Conservation (phyloP, 306 rosid species). For the Fragaria iinumae region DNA sequence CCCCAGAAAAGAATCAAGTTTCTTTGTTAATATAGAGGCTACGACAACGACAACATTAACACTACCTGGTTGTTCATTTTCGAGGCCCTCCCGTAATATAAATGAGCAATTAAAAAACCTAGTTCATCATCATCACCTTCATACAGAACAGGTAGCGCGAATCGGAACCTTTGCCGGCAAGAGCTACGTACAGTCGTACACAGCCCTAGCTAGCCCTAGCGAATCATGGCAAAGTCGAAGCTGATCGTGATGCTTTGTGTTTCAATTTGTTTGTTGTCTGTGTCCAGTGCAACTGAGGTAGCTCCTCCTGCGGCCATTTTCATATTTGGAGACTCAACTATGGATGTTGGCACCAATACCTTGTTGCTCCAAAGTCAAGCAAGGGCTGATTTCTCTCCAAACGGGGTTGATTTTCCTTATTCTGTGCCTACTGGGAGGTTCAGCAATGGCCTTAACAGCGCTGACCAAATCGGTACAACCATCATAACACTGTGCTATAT, state of each 20-base stretch:
- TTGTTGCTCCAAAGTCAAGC: slow-evolving; percentile 13
- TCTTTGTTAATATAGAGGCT: slow-evolving; percentile 1
- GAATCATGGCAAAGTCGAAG: neutral
- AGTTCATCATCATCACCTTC: neutral
- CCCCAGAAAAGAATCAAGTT: slow-evolving; percentile 1
- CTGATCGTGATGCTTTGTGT: neutral
- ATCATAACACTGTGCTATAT: neutral
- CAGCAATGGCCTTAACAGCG: slow-evolving; percentile 54
- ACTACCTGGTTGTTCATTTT: neutral
- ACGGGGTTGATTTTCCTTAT: slow-evolving; percentile 47
- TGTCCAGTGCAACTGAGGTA: neutral
- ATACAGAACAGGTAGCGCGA: neutral
- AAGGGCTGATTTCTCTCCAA: slow-evolving; percentile 35
- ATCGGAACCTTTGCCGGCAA: slow-evolving; percentile 1
- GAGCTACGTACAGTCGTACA: neutral
- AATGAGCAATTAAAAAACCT: neutral
- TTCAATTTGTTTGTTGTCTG: neutral
- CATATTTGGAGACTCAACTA: slow-evolving; percentile 59
- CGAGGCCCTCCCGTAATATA: neutral
- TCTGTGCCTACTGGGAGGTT: slow-evolving; percentile 55
- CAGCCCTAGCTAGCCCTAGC: neutral
- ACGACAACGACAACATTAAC: neutral
- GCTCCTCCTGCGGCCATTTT: slow-evolving; percentile 28
- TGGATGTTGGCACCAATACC: slow-evolving; percentile 59
- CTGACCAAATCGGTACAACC: slow-evolving; percentile 46